These are phyloP conservation scores for Acanthamoeba triangularis DNA, from an alignment of 208 protist genomes.

Conservation along the genomic window DNA sequence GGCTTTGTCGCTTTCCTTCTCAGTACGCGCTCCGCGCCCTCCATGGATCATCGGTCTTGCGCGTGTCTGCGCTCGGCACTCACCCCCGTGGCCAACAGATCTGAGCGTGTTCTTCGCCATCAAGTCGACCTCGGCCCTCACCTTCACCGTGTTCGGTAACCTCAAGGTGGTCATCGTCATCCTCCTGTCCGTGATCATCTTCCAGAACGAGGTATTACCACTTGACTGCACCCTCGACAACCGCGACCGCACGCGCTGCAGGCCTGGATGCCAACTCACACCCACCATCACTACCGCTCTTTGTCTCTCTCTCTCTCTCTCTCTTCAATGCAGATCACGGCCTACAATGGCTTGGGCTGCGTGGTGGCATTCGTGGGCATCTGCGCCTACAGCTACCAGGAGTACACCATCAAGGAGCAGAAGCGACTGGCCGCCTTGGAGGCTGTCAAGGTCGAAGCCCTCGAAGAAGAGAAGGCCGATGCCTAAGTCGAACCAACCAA, in stretches of 20 bases:
- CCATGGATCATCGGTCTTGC: neutral
- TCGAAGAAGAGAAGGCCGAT: neutral
- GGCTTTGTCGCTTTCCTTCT: conserved; percentile 30
- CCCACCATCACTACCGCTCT: neutral
- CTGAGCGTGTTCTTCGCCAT: conserved; percentile 79
- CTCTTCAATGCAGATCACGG: neutral
- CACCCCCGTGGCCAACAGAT: neutral
- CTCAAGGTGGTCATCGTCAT: conserved; percentile 79
- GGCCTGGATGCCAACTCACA: neutral
- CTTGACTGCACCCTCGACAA: too few species aligned
- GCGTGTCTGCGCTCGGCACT: neutral
- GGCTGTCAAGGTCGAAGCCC: neutral
- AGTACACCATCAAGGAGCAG: conserved; percentile 39
- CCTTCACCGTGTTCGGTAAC: conserved; percentile 82
- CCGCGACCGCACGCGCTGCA: neutral
- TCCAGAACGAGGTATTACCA: conserved; percentile 74
- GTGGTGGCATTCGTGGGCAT: neutral
- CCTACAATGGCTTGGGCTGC: neutral
- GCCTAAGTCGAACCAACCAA: neutral
- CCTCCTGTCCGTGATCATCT: conserved; percentile 76
- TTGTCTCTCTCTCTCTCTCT: neutral
- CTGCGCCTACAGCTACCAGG: conserved; percentile 43
- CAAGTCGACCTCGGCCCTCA: conserved; percentile 78
- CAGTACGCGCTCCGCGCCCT: neutral
- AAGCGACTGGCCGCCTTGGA: conserved; percentile 16